Base-by-base conservation (phyloP, 2,329 filamentous ascomycete genomes). In the Xylariaceae sp. region DNA sequence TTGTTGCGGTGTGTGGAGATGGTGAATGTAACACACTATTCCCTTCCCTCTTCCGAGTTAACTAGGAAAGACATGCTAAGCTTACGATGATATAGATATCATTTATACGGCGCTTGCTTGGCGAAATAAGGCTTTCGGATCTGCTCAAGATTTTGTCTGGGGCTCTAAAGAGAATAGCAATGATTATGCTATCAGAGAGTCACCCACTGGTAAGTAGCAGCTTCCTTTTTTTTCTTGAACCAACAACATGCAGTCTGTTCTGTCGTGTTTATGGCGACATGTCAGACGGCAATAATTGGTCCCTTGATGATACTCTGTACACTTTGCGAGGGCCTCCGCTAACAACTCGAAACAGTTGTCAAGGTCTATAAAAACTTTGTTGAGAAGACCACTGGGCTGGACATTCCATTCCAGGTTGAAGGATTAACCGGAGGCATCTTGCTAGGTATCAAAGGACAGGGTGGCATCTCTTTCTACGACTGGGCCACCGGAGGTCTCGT, bases 361-460 rank as follows among this genome's bases (percentile, higher is more conserved):
- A 96, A 96, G 77, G 84, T 97, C 33, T 97, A 94, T 79, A 92
- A 94, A 72, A 97, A 97, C 72, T 97, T 99, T 74, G 86, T 91
- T 59, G 94, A 97, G 69, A 92, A 95, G 72, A 74, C 79, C 27
- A 89, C 89, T 49, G 90, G 90, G 10, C 77, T 99, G 31, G 92
- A 99, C 66, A 90, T 97, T 47, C 91, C 91, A 11, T 99, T 96
- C 77, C 88, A 94, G 60, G 92, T 91, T 1, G 94, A 99, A 58
- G 92, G 91, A 14, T 76, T 99, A 42, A 88, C 86, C 42, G 92
- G 90, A 19, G 94, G 94, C 64, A 82, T 95, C 47, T 76, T 99
- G 19, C 83, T 99, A 11, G 94, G 94, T 75, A 91, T 97, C 9
- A 95, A 90, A 69, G 94, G 94, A 9, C 89, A 95, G 67, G 94